Evolutionary conservation across 2,329 filamentous ascomycete species (phyloP), one percentile per base, ranked within the genome.

Genomic region (Beauveria medogensis): DNA sequence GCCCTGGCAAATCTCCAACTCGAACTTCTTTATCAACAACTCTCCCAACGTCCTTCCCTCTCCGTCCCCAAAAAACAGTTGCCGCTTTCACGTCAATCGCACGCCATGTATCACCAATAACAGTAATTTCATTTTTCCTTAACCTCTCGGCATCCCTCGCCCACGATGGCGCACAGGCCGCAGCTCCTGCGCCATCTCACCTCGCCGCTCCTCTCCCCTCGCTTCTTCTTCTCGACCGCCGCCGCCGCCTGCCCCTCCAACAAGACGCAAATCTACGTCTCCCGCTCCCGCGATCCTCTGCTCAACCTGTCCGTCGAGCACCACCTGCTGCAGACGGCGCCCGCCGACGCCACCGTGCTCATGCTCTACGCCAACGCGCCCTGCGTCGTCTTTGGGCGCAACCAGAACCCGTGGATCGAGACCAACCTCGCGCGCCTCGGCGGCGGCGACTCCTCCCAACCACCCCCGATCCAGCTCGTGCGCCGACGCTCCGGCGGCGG

Each of bases 351-450:
- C 14, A 88, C 83, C 16, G 75, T 97, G 55, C 83, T 97, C 2
- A 89, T 97, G 61, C 82, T 97, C 55, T 99, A 97, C 77, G 83
- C 86, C 68, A 97, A 99, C 75, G 76, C 84, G 43, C 92, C 93
- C 1, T 92, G 90, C 71, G 82, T 99, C 63, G 87, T 99, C 70
- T 88, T 99, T 66, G 94, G 94, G 48, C 87, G 94, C 63, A 99
- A 99, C 73, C 94, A 99, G 77, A 99, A 99, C 72, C 94, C 94
- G 59, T 99, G 93, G 94, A 81, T 91, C 9, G 94, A 99, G 77
- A 86, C 91, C 64, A 90, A 96, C 71, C 80, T 97, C 9, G 76
- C 76, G 44, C 78, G 84, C 1, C 77, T 96, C 2, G 68, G 3
- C 28, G 68, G 3, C 28, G 65, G 64, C 41, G 67, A 10, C 28